These are phyloP conservation scores for Silene vulgaris DNA, from an alignment of 179 eudicot genomes.

Conservation along the genomic window DNA sequence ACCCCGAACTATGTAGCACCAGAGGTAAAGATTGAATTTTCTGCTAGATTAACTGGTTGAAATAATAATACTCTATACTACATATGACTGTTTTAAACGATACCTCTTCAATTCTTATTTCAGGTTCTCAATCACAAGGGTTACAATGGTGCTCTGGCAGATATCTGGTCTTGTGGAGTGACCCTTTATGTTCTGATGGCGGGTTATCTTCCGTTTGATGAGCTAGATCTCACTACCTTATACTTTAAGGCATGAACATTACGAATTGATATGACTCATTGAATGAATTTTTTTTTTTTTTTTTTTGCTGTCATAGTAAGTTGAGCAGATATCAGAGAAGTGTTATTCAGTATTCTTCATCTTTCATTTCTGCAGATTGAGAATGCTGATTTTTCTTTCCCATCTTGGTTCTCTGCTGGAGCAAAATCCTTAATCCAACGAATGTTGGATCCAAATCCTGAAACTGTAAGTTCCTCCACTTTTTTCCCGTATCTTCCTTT, in stretches of 20 bases:
- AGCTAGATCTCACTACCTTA: conserved; percentile 78
- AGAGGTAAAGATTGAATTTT: conserved; percentile 48
- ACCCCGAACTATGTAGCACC: conserved; percentile 99
- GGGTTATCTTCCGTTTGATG: conserved; percentile 97
- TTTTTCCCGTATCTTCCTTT: background rate
- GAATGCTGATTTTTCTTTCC: conserved; percentile 73
- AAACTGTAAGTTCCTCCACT: conserved; percentile 48
- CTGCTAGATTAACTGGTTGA: background rate
- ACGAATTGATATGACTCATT: background rate
- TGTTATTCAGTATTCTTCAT: background rate
- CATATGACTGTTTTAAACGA: background rate
- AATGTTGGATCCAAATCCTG: conserved; percentile 86
- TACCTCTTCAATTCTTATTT: conserved; percentile 16
- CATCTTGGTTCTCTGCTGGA: conserved; percentile 85
- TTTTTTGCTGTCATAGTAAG: background rate
- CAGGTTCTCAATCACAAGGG: conserved; percentile 95
- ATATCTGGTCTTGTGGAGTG: conserved; percentile 97
- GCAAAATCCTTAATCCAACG: conserved; percentile 74
- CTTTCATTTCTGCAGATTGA: conserved; percentile 50
- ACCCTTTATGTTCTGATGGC: conserved; percentile 89
- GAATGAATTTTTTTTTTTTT: background rate
- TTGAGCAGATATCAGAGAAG: background rate
- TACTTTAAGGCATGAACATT: conserved; percentile 72
- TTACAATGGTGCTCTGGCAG: conserved; percentile 89
- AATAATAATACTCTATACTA: background rate